Evolutionary conservation across 2,329 filamentous ascomycete species (phyloP).

Genomic region (Hysterium pulicare): DNA sequence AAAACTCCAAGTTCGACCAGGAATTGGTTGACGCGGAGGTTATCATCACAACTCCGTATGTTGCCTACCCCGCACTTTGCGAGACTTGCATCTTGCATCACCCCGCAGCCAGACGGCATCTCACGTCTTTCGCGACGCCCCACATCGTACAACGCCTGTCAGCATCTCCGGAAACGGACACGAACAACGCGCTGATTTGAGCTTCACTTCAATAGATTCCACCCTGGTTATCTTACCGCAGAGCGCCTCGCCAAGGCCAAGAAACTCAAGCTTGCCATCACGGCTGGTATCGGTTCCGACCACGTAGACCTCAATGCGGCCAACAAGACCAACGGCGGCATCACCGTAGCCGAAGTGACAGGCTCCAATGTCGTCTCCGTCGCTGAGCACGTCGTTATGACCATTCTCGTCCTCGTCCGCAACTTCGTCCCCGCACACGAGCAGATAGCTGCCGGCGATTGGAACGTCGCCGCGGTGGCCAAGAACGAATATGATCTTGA

Average conservation of each 20-base stretch:
- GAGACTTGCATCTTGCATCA: constrained; percentile 8
- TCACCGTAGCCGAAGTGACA: constrained; percentile 97
- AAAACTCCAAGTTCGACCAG: constrained; percentile 89
- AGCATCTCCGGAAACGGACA: constrained; percentile 9
- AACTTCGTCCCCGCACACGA: constrained; percentile 99
- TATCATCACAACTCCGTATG: constrained; percentile 97
- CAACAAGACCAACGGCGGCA: constrained; percentile 96
- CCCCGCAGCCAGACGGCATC: not conserved
- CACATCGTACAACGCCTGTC: too few species aligned
- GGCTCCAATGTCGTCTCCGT: constrained; percentile 98
- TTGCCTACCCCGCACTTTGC: constrained; percentile 4
- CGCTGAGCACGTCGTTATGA: constrained; percentile 99
- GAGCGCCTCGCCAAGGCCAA: constrained; percentile 97
- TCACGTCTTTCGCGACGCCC: constrained; percentile 14
- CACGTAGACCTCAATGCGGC: constrained; percentile 96
- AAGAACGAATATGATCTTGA: constrained; percentile 99
- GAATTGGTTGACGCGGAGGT: constrained; percentile 95
- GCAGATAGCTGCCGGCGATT: constrained; percentile 82
- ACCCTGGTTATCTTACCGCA: constrained; percentile 94
- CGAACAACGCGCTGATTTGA: not conserved
- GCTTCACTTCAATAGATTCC: constrained; percentile 65
- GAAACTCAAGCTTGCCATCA: constrained; percentile 97
- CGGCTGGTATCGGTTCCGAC: constrained; percentile 96
- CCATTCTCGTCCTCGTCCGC: constrained; percentile 89
- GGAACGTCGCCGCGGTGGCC: constrained; percentile 92